Conservation (phyloP, 2,329 filamentous ascomycete species). For the Sclerotinia subarctica region DNA sequence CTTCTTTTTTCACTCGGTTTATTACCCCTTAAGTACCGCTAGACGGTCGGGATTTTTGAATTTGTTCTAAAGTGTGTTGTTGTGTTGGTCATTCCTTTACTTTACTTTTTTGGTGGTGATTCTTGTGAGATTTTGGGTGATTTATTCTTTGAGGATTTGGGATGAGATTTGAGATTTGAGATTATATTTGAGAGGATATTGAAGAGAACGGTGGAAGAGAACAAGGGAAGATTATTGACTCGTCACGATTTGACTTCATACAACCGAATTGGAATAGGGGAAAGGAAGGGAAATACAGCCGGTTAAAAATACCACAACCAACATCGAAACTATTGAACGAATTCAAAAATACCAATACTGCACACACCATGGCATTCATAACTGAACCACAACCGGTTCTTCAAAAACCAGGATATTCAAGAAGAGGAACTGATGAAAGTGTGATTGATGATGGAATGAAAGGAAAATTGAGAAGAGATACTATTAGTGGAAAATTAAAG, state of each 20-base stretch:
- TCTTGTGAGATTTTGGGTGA: background rate
- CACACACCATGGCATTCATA: constrained; percentile 1
- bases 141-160: background rate
- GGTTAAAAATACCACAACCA: background rate
- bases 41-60: background rate
- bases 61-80: background rate
- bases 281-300: background rate
- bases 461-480: constrained; percentile 3
- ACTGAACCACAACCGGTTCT: constrained; percentile 5
- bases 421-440: background rate
- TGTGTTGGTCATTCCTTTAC: background rate
- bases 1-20: background rate
- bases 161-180: background rate
- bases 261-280: background rate
- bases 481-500: constrained; percentile 2
- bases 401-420: background rate
- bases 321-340: background rate
- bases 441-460: background rate
- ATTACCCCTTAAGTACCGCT: background rate
- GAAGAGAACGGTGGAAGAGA: background rate
- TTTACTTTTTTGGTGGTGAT: background rate
- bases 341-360: background rate
- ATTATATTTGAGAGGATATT: background rate
- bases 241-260: background rate
- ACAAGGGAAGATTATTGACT: background rate